Evolutionary conservation across 2,329 filamentous ascomycete species (phyloP), one percentile per base, ranked within the genome.

Genomic region (Alternaria alternata): DNA sequence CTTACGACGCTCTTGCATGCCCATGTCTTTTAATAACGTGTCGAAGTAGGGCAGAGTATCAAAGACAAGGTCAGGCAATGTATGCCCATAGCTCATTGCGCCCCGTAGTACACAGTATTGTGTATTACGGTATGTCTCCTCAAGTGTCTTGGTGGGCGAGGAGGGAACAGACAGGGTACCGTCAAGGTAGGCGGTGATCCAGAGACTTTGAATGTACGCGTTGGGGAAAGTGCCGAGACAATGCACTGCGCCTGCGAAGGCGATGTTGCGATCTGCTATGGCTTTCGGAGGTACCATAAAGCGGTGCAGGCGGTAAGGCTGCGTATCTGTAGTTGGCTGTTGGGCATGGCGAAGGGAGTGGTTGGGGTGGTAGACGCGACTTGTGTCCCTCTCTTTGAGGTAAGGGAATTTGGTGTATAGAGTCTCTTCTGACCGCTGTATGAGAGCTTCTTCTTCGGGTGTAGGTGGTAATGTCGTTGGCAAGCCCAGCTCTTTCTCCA

Each of bases 61-160:
- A 51, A 75, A 76, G 28, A 70, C 67, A 2, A 78, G 47, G 41
- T 78, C 75, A 0, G 75, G 75, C 93, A 75, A 0, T 87, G 89
- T 57, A 94, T 91, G 5, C 80, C 78, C 61, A 91, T 73, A 75
- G 94, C 91, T 18, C 92, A 74, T 70, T 93, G 95, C 4, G 90
- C 90, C 54, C 26, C 91, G 83, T 85, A 89, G 89, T 64, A 84
- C 87, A 5, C 89, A 89, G 73, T 90, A 94, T 38, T 90, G 86
- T 20, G 85, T 88, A 71, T 90, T 83, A 47, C 93, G 79, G 24
- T 88, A 84, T 0, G 89, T 75, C 32, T 79, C 70, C 42, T 70
- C 66, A 20, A 58, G 58, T 24, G 70, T 48, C 18, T 70, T 52
- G 22, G 65, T 58, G 5, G 51, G 11, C 3, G 65, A 43, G 1